phyloP scores from a whole-genome alignment of 2,329 filamentous ascomycete genomes.

The Xylariaceae sp. region DNA sequence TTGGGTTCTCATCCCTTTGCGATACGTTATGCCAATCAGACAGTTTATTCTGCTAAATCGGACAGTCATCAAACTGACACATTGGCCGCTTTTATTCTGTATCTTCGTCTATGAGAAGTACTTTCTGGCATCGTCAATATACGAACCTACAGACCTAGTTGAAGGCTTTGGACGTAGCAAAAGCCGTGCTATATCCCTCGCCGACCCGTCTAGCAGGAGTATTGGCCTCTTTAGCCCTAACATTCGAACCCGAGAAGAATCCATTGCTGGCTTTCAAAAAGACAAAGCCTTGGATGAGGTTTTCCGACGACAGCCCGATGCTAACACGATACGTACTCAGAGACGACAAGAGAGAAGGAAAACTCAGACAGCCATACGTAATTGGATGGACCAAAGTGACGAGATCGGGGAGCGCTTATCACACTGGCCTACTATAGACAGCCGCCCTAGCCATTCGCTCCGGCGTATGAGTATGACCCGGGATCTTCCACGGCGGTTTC shows the following conservation, averaged over 20 bases:
- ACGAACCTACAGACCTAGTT: conserved; percentile 85
- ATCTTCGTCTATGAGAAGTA: conserved; percentile 89
- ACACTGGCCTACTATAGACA: conserved; percentile 58
- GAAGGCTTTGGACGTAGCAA: conserved; percentile 66
- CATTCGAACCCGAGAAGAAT: conserved; percentile 78
- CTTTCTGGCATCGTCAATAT: conserved; percentile 75
- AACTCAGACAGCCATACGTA: conserved; percentile 80
- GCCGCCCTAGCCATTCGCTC: conserved; percentile 53
- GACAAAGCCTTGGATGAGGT: conserved; percentile 91
- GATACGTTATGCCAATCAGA: conserved; percentile 79
- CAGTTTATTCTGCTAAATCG: conserved; percentile 86
- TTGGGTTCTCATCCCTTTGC: conserved; percentile 83
- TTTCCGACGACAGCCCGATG: conserved; percentile 75
- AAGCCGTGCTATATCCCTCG: conserved; percentile 59
- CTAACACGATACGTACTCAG: conserved; percentile 64
- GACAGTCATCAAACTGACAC: conserved; percentile 88
- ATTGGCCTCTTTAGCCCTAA: conserved; percentile 77
- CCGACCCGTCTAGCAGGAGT: conserved; percentile 59
- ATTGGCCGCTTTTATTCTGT: conserved; percentile 83
- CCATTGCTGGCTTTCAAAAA: conserved; percentile 86
- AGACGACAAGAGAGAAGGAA: conserved; percentile 70
- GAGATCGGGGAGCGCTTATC: conserved; percentile 53
- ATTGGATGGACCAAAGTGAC: conserved; percentile 84
- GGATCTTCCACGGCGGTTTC: conserved; percentile 53
- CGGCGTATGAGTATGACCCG: conserved; percentile 59